These are phyloP conservation scores for Nicotiana benthamiana DNA, from an alignment of 257 asterid species.

Conservation along the genomic window DNA sequence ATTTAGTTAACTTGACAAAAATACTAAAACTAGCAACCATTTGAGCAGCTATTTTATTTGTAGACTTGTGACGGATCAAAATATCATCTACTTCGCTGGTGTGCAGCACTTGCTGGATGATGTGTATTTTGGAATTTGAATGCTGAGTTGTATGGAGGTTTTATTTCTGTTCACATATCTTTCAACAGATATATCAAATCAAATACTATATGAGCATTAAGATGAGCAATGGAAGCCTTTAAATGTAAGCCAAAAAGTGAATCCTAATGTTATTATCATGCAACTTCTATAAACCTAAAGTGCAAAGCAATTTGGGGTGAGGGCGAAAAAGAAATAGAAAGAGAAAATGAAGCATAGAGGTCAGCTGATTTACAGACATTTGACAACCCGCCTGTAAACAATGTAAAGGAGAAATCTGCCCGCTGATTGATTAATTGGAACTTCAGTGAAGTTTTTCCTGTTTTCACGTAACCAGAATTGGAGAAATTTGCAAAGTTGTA, in stretches of 20 bases:
- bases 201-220: background rate
- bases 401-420: constrained; percentile 47
- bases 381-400: constrained; percentile 44
- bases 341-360: background rate
- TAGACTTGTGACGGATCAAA: background rate
- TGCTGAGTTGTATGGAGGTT: background rate
- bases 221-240: background rate
- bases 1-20: background rate
- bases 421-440: constrained; percentile 74
- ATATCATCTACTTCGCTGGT: background rate
- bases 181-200: background rate
- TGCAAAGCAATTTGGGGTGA: background rate
- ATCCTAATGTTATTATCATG: background rate
- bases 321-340: background rate
- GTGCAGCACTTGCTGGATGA: background rate
- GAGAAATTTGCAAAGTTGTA: constrained; percentile 67
- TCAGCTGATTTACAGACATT: constrained; percentile 24
- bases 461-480: constrained; percentile 36
- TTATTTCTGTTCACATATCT: background rate
- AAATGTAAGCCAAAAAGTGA: background rate
- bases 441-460: constrained; percentile 60
- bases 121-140: background rate
- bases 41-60: background rate
- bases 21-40: background rate
- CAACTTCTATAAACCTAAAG: background rate